Conservation (phyloP, 139 green algal genomes). For the Chlorella sp. region DNA sequence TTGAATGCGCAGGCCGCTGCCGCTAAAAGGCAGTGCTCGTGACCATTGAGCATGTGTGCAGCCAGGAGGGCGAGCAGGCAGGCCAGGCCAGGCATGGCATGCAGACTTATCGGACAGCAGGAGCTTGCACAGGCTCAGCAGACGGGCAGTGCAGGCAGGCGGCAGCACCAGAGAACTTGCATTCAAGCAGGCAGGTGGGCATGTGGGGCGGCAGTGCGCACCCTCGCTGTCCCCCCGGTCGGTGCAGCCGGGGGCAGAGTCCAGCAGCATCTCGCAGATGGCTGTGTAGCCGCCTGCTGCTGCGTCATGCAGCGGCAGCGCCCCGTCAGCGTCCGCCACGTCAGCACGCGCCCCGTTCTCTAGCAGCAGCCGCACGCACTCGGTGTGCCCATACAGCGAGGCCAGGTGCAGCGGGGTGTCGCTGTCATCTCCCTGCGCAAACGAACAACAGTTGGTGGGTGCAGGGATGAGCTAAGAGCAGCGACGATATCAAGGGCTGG, state of each 20-base stretch:
- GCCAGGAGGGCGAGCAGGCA: neutral
- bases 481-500: neutral
- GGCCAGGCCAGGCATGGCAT: neutral
- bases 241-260: neutral
- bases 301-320: constrained; percentile 2
- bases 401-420: constrained; percentile 50
- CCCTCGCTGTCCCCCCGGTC: constrained; percentile 41
- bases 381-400: constrained; percentile 39
- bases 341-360: constrained; percentile 18
- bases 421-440: constrained; percentile 17
- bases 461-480: neutral
- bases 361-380: constrained; percentile 42
- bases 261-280: constrained; percentile 39
- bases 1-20: no score
- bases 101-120: neutral
- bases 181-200: neutral
- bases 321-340: constrained; percentile 34
- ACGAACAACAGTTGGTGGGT: neutral
- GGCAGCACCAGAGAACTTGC: neutral
- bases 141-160: no score
- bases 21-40: no score
- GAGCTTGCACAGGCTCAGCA: neutral
- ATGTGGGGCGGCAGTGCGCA: neutral
- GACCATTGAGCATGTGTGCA: neutral
- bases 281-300: constrained; percentile 35